Percentiles rank a stretch among this genome's conserved stretches.
These are phyloP conservation scores for Rhizophagus prolifer DNA, from an alignment of 192 early-diverging fungal species.

Conservation along the genomic window DNA sequence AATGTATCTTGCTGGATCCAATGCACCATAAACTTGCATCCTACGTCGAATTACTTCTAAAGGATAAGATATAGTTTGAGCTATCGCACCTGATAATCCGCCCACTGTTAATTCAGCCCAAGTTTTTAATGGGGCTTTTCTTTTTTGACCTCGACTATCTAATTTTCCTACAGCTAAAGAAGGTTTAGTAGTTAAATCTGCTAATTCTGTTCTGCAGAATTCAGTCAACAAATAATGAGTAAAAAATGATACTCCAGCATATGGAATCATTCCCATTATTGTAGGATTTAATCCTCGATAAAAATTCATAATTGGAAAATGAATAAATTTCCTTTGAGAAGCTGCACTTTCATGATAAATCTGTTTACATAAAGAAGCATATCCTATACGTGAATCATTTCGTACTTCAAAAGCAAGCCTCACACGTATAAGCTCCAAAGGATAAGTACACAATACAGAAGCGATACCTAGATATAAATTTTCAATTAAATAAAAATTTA, in stretches of 20 bases:
- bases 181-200: slow-evolving; percentile 34
- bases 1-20: slow-evolving; percentile 50
- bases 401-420: slow-evolving; percentile 88
- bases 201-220: slow-evolving; percentile 51
- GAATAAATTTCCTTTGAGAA: slow-evolving; percentile 39
- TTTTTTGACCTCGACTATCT: slow-evolving; percentile 43
- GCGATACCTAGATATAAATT: slow-evolving; percentile 65
- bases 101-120: slow-evolving; percentile 82
- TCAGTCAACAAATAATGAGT: slow-evolving; percentile 77
- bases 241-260: slow-evolving; percentile 93
- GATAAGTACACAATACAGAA: slow-evolving; percentile 88
- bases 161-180: slow-evolving; percentile 22
- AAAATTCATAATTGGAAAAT: slow-evolving; percentile 71
- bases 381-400: slow-evolving; percentile 20
- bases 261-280: slow-evolving; percentile 91
- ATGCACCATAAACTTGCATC: slow-evolving; percentile 77
- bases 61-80: slow-evolving; percentile 89
- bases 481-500: neutral
- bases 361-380: slow-evolving; percentile 40
- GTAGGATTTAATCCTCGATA: slow-evolving; percentile 92
- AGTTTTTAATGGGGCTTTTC: slow-evolving; percentile 56
- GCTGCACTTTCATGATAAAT: slow-evolving; percentile 81
- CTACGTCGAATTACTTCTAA: slow-evolving; percentile 86
- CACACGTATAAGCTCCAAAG: slow-evolving; percentile 90
- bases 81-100: slow-evolving; percentile 78